These are phyloP conservation scores for Ustilago shanxiensis DNA, from an alignment of 1,284 basidiomycete genomes.

Conservation along the genomic window DNA sequence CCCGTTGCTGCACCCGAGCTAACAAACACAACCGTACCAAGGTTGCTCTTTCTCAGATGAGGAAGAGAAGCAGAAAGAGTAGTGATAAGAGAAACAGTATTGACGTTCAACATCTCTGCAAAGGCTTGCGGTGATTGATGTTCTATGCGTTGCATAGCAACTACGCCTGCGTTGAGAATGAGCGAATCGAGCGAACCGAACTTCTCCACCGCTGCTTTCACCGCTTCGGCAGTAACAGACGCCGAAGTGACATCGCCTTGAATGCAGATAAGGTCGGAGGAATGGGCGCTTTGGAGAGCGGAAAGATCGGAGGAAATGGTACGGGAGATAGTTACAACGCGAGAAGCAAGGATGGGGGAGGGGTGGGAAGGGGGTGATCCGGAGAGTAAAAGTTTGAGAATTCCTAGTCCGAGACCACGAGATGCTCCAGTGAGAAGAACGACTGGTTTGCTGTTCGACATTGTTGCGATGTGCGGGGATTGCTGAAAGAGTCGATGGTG, in stretches of 20 bases:
- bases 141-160: slow-evolving; percentile 70
- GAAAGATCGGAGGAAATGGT: slow-evolving; percentile 77
- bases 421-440: slow-evolving; percentile 67
- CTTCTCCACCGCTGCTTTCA: slow-evolving; percentile 75
- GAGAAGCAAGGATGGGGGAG: slow-evolving; percentile 68
- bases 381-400: slow-evolving; percentile 76
- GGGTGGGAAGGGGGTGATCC: slow-evolving; percentile 24
- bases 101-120: slow-evolving; percentile 78
- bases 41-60: slow-evolving; percentile 74
- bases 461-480: not conserved
- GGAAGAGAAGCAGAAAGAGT: slow-evolving; percentile 79
- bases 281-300: slow-evolving; percentile 72
- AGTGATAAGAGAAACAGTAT: slow-evolving; percentile 83
- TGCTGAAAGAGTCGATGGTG: slow-evolving; percentile 5
- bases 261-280: slow-evolving; percentile 69
- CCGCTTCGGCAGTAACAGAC: slow-evolving; percentile 75
- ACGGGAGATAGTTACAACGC: slow-evolving; percentile 82
- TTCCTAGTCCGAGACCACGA: slow-evolving; percentile 82
- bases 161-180: slow-evolving; percentile 82
- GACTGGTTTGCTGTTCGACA: slow-evolving; percentile 46
- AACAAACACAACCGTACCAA: slow-evolving; percentile 80
- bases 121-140: slow-evolving; percentile 74
- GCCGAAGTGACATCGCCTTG: slow-evolving; percentile 77
- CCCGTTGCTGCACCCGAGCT: slow-evolving; percentile 84
- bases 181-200: slow-evolving; percentile 80